Conservation (phyloP, 192 early-diverging fungal species). For the Rhizoclosmatium globosum region DNA sequence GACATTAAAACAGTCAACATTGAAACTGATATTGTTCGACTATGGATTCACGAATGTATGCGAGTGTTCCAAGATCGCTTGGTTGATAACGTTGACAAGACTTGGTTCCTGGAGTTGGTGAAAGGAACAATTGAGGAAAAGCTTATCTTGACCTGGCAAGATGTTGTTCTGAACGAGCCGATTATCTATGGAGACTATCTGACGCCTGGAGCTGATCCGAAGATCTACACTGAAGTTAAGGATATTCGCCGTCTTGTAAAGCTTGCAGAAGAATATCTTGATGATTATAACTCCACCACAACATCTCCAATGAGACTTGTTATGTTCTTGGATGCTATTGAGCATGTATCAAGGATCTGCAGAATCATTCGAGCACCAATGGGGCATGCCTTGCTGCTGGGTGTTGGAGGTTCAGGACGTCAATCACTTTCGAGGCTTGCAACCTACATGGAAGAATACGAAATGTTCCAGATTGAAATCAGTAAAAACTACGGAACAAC, state of each 20-base stretch:
- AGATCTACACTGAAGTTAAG: constrained; percentile 66
- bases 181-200: constrained; percentile 68
- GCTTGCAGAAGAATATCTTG: constrained; percentile 66
- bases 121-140: constrained; percentile 53
- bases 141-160: constrained; percentile 54
- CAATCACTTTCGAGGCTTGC: constrained; percentile 61
- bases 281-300: constrained; percentile 68
- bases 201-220: constrained; percentile 63
- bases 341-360: constrained; percentile 66
- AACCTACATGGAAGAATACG: constrained; percentile 71
- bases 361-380: constrained; percentile 65
- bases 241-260: constrained; percentile 65
- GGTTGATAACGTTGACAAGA: constrained; percentile 66
- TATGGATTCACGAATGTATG: constrained; percentile 68
- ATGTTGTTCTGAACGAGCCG: constrained; percentile 63
- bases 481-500: constrained; percentile 67
- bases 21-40: constrained; percentile 61
- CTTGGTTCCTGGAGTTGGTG: constrained; percentile 62
- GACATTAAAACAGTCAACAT: constrained; percentile 56
- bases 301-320: constrained; percentile 69
- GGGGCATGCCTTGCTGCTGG: constrained; percentile 64
- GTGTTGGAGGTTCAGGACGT: constrained; percentile 71
- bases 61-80: constrained; percentile 69
- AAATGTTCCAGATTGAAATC: constrained; percentile 72
- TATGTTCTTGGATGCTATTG: constrained; percentile 71